Evolutionary conservation across 2,329 filamentous ascomycete species (phyloP).

Genomic region (Trichoderma pleuroti): DNA sequence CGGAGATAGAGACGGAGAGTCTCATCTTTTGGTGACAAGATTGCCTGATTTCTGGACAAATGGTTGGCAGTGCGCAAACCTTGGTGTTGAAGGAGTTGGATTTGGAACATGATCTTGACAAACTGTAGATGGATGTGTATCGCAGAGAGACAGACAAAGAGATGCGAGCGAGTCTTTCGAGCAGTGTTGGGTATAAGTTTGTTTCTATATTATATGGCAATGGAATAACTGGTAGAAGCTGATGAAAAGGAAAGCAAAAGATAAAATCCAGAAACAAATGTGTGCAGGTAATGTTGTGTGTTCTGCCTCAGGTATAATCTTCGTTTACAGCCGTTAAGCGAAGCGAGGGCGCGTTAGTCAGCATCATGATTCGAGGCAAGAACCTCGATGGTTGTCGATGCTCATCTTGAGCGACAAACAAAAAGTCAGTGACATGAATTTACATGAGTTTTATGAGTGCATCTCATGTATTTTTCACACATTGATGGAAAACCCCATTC

Average conservation of each 20-base stretch:
- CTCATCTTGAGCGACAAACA: neutral
- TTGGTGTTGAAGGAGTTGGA: neutral
- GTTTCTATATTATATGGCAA: neutral
- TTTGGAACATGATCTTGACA: neutral
- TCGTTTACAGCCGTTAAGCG: neutral
- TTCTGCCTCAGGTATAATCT: neutral
- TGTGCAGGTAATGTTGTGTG: neutral
- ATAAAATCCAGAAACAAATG: neutral
- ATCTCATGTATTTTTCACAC: neutral
- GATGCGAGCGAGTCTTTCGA: rapidly evolving
- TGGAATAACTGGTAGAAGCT: rapidly evolving
- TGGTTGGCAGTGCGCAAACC: neutral
- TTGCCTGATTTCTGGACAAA: neutral
- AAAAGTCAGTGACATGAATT: neutral
- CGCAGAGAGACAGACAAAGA: neutral
- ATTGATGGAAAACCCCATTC: too few relatives aligned
- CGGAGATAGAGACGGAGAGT: neutral
- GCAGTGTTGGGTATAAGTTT: neutral
- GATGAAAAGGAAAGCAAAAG: neutral
- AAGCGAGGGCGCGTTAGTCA: neutral
- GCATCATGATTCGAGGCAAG: neutral
- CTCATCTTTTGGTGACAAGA: neutral
- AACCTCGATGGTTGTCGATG: neutral
- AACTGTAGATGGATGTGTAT: neutral
- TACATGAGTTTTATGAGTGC: neutral